Percentiles rank a stretch among this genome's conserved stretches.
Conservation (phyloP, 306 rosid genomes). For the cucumber (Cucumis sativus) region Cucumber_9930_V3 NC_026661.2:13156001-13156500, state of each 20-base stretch:
- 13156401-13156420: too few species aligned
- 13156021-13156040: conserved; percentile 38
- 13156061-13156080: conserved; percentile 42
- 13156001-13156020: conserved; percentile 46
- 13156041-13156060: conserved; percentile 36
- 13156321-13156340: background rate
- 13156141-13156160: background rate
- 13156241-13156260: conserved; percentile 71
- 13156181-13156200: conserved; percentile 80
- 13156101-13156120: background rate
- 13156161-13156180: conserved; percentile 23
- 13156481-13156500: too few species aligned
- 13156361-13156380: too few species aligned
- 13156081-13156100: background rate
- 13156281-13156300: conserved; percentile 19
- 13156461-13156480: too few species aligned
- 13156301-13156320: background rate
- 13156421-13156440: too few species aligned
- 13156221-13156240: conserved; percentile 93
- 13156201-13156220: conserved; percentile 71
- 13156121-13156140: background rate
- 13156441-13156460: too few species aligned
- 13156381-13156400: too few species aligned
- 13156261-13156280: conserved; percentile 59
- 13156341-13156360: background rate